Evolutionary conservation across 2,329 filamentous ascomycete species (phyloP).

Genomic region (Gaeumannomyces tritici): DNA sequence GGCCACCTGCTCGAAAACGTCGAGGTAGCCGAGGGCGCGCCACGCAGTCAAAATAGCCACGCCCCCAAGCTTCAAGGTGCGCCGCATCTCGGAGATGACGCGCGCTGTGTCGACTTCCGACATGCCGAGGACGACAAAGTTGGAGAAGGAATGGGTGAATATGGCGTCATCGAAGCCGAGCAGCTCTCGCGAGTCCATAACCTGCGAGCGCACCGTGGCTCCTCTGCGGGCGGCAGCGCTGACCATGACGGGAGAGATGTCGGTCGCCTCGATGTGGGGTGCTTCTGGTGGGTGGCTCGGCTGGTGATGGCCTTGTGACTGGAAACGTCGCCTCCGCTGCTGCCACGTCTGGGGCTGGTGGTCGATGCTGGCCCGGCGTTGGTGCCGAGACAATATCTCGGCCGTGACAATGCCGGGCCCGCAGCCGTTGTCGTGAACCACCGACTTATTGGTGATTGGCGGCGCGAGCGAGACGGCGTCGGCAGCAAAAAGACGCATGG

Average conservation of each 20-base stretch:
- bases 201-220: slow-evolving; percentile 1
- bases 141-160: slow-evolving; percentile 17
- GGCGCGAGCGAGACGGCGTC: slow-evolving; percentile 1
- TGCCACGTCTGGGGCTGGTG: not conserved
- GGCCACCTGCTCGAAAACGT: not conserved
- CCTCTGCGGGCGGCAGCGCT: slow-evolving; percentile 1
- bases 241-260: slow-evolving; percentile 13
- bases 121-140: slow-evolving; percentile 21
- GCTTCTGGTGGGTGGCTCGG: not conserved
- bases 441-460: slow-evolving; percentile 14
- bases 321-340: not conserved
- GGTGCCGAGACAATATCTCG: slow-evolving; percentile 9
- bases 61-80: slow-evolving; percentile 18
- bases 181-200: slow-evolving; percentile 14
- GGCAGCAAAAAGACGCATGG: slow-evolving; percentile 2
- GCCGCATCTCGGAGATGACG: slow-evolving; percentile 17
- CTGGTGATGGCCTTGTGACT: not conserved
- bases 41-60: slow-evolving; percentile 15
- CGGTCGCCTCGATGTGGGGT: slow-evolving; percentile 11
- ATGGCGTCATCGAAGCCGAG: slow-evolving; percentile 9
- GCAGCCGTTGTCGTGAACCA: slow-evolving; percentile 22
- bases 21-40: slow-evolving; percentile 1
- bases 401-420: slow-evolving; percentile 20
- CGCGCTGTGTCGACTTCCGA: slow-evolving; percentile 8
- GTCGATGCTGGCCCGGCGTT: slow-evolving; percentile 1